phyloP scores from a whole-genome alignment of 2,329 filamentous ascomycete genomes.

The Colletotrichum sp. region DNA sequence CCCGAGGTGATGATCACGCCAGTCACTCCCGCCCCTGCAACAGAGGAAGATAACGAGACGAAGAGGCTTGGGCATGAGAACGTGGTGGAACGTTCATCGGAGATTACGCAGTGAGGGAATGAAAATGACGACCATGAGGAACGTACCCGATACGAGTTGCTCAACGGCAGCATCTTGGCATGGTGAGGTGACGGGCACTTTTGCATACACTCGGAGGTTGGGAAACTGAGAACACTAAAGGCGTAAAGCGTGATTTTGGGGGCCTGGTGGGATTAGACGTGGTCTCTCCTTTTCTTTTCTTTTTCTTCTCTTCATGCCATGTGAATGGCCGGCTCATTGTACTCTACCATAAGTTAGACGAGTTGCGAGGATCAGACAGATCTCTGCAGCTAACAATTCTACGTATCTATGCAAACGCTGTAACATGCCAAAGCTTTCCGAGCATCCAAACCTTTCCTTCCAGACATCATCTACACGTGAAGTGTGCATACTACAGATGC shows the following conservation, averaged over 20 bases:
- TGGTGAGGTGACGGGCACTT: neutral
- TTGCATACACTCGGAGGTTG: conserved; percentile 18
- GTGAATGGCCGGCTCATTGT: conserved; percentile 11
- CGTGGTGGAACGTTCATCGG: conserved; percentile 37
- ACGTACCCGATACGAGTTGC: neutral
- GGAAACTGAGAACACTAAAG: conserved; percentile 5
- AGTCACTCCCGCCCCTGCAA: conserved; percentile 47
- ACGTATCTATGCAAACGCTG: neutral
- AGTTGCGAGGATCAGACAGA: neutral
- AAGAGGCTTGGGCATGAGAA: conserved; percentile 50
- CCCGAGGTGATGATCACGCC: conserved; percentile 55
- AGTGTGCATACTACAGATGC: neutral
- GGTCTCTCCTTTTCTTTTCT: neutral
- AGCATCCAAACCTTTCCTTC: neutral
- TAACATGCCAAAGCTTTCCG: neutral
- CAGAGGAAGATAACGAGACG: conserved; percentile 37
- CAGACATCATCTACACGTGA: neutral
- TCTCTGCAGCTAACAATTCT: neutral
- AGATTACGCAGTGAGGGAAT: conserved; percentile 36
- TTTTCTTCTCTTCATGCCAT: neutral
- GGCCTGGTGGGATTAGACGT: conserved; percentile 6
- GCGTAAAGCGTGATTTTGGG: conserved; percentile 15
- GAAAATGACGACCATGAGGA: neutral
- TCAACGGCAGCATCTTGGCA: neutral
- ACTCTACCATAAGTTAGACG: conserved; percentile 1